These are phyloP conservation scores for Fusarium concolor DNA, from an alignment of 2,329 filamentous ascomycete species.

Conservation along the genomic window DNA sequence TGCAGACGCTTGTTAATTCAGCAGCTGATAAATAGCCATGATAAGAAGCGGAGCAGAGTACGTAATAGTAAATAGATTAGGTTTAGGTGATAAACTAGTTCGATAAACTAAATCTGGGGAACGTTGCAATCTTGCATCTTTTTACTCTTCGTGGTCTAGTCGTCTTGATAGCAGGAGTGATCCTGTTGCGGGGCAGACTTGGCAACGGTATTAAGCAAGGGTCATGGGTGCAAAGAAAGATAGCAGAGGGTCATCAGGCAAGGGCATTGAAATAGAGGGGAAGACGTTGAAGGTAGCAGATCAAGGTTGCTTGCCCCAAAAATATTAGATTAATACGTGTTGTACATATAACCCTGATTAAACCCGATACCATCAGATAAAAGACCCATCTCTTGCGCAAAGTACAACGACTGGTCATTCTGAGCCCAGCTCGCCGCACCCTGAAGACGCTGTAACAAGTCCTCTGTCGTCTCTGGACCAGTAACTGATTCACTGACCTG, in stretches of 20 bases:
- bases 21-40: background rate
- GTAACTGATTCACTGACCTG: background rate
- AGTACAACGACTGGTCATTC: constrained; percentile 26
- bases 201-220: no score
- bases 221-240: no score
- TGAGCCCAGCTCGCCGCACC: constrained; percentile 16
- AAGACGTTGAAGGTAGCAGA: background rate
- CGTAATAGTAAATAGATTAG: background rate
- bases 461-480: background rate
- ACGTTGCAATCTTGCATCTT: no score
- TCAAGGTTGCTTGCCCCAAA: background rate
- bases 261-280: background rate
- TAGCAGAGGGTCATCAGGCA: no score
- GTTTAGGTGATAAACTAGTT: no score
- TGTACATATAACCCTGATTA: background rate
- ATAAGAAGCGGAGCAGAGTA: background rate
- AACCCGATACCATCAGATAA: constrained; percentile 2
- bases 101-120: no score
- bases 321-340: background rate
- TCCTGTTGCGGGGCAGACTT: no score
- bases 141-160: no score
- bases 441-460: constrained; percentile 7
- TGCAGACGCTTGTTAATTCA: background rate
- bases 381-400: constrained; percentile 20
- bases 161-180: no score